Evolutionary conservation across 2,329 filamentous ascomycete genomes (phyloP), one percentile per base, ranked within the genome.

Genomic region (Paramyrothecium roridum): DNA sequence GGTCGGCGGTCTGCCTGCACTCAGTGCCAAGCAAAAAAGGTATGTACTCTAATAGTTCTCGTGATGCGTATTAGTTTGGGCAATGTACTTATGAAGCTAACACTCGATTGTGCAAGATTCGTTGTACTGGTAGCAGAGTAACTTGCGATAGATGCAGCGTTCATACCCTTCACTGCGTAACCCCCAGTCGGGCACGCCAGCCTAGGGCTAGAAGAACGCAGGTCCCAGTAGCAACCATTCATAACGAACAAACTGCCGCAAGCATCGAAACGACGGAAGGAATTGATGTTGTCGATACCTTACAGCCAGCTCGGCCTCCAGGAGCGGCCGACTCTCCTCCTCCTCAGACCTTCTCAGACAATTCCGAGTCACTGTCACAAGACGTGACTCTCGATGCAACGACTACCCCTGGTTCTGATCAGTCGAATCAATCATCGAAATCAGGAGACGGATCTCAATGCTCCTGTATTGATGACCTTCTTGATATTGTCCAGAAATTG

Each of bases 401-500:
- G 16, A 4, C 3, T 10, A 50, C 12, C 1, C 33, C 49, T n/a
- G 23, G 6, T 12, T 26, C 50, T 30, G 26, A 10, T 30, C 26
- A 30, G 10, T 30, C 26, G 6, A 30, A 6, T 30, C 26, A 30
- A 10, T 30, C 10, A 10, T 10, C 4, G 10, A 30, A 10, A 6
- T 30, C 3, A 16, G 1, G 8, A 23, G 33, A 2, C 20, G 3
- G 6, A 17, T 8, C 19, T 6, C 19, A 8, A 11, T 70, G 67
- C 48, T 57, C 59, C 8, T 68, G 65, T 48, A 49, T 67, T 1
- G 51, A 58, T 17, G 61, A 65, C 26, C 55, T 58, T 13, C 50
- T 69, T 2, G 57, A 57, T 13, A 57, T 67, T 12, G 56, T 68
- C 16, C 64, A 67, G 50, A 65, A 65, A 51, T 60, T 70, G 17